Evolutionary conservation across 1,139 yeast genomes (phyloP), one percentile per base, ranked within the genome.

Genomic region (Scheffersomyces lignicola): DNA sequence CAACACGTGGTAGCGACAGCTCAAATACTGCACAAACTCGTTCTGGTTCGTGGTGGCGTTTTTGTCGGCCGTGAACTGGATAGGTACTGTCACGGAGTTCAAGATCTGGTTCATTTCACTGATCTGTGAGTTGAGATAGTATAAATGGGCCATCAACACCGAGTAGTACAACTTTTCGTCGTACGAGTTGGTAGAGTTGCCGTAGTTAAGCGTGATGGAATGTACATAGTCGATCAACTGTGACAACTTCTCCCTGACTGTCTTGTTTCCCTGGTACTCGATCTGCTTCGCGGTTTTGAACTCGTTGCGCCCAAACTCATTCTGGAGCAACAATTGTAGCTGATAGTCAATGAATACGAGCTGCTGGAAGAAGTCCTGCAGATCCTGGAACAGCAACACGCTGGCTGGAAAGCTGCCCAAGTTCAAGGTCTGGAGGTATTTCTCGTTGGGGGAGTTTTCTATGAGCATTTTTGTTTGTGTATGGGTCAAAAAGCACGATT

Each of bases 401-500:
- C 60, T 45, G 32, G 46, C 51, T 7, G 76, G 76, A 38, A 67
- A 70, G 35, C 68, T 54, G 12, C 75, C 74, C 28, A 66, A 48
- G 34, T 55, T 58, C 41, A 70, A 54, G 2, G 67, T 57, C 32
- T 46, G 46, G 33, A 54, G 45, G 37, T 50, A 50, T 36, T 42
- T 43, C 27, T 52, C 63, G 40, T 58, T 48, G 17, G 49, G 43
- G 12, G 60, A 48, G 23, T 36, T 39, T 34, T 57, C 62, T 36
- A 57, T 56, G 25, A 44, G 37, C 63, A 57, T 58, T 3, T 11
- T 25, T 13, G n/a, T n/a, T n/a, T n/a, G n/a, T n/a, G n/a, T n/a
- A n/a, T n/a, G n/a, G n/a, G n/a, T n/a, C n/a, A n/a, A n/a, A n/a
- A n/a, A n/a, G n/a, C n/a, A n/a, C n/a, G n/a, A n/a, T n/a, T n/a